These are phyloP conservation scores for Passalora sequoiae DNA, from an alignment of 2,329 filamentous ascomycete genomes.

Conservation along the genomic window DNA sequence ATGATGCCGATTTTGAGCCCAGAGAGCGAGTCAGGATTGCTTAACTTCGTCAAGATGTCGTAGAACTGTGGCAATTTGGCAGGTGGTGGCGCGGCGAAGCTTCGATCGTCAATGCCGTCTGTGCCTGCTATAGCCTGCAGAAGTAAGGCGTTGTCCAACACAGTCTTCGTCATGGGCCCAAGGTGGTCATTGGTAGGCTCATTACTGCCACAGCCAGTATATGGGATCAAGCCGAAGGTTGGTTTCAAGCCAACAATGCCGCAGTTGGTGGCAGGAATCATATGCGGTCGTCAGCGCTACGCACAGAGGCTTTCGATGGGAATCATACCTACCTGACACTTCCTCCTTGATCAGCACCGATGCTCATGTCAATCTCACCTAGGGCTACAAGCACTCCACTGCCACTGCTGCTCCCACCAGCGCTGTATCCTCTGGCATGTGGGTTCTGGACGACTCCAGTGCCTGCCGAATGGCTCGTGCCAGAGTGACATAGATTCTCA, in stretches of 20 bases:
- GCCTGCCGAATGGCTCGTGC: constrained; percentile 19
- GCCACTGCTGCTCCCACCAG: constrained; percentile 47
- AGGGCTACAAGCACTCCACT: constrained; percentile 41
- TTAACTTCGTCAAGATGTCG: constrained; percentile 16
- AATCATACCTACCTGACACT: constrained; percentile 31
- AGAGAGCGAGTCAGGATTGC: constrained; percentile 22
- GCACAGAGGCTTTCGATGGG: no score
- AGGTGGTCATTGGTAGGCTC: constrained; percentile 44
- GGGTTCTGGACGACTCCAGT: constrained; percentile 41
- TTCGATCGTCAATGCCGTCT: constrained; percentile 44
- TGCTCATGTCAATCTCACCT: constrained; percentile 36
- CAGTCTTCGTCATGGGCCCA: constrained; percentile 43
- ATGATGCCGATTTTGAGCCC: constrained; percentile 41
- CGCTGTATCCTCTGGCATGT: constrained; percentile 41
- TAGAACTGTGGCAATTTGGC: constrained; percentile 28
- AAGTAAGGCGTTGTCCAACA: constrained; percentile 43
- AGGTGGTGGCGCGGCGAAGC: constrained; percentile 32
- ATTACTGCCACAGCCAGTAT: constrained; percentile 44
- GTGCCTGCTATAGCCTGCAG: constrained; percentile 45
- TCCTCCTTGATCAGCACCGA: constrained; percentile 39
- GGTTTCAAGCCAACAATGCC: constrained; percentile 41
- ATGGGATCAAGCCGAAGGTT: constrained; percentile 48
- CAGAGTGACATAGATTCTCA: constrained; percentile 40
- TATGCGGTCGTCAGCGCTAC: background rate
- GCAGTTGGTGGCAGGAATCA: constrained; percentile 35